Conservation (phyloP, 2,329 filamentous ascomycete species). For the Annulohypoxylon truncatum region DNA sequence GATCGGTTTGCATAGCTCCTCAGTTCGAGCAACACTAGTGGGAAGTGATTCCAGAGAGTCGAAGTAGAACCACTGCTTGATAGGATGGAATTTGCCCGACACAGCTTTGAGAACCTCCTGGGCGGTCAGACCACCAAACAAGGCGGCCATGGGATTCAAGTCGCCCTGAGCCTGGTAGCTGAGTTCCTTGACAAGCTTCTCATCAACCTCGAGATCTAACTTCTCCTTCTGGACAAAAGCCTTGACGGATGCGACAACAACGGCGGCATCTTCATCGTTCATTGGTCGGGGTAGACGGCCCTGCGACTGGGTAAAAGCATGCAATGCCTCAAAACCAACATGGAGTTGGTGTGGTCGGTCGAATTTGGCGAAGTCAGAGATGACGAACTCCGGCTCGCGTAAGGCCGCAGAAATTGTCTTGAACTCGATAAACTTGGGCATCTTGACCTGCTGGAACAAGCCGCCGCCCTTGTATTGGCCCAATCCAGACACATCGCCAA, state of each 20-base stretch:
- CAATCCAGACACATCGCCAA: conserved; percentile 88
- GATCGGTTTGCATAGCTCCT: conserved; percentile 87
- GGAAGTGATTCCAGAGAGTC: conserved; percentile 97
- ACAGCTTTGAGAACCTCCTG: conserved; percentile 97
- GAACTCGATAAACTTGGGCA: conserved; percentile 94
- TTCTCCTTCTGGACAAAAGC: conserved; percentile 79
- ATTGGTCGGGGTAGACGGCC: conserved; percentile 83
- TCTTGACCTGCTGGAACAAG: conserved; percentile 95
- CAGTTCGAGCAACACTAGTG: conserved; percentile 76
- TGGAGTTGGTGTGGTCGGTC: conserved; percentile 94
- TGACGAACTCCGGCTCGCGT: conserved; percentile 87
- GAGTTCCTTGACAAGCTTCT: conserved; percentile 91
- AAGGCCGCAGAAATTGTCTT: conserved; percentile 81
- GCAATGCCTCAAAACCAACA: conserved; percentile 90
- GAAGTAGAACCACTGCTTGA: conserved; percentile 96
- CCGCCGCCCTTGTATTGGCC: conserved; percentile 90
- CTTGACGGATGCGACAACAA: conserved; percentile 80
- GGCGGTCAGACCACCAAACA: conserved; percentile 92
- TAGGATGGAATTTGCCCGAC: conserved; percentile 97
- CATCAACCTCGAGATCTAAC: conserved; percentile 84
- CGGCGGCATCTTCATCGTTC: conserved; percentile 83
- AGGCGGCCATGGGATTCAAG: conserved; percentile 89
- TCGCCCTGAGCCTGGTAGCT: conserved; percentile 95
- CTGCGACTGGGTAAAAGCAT: conserved; percentile 82
- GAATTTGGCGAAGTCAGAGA: conserved; percentile 98